Base-by-base conservation (phyloP, 805 yeast species). In the Yamadazyma sp. region DNA sequence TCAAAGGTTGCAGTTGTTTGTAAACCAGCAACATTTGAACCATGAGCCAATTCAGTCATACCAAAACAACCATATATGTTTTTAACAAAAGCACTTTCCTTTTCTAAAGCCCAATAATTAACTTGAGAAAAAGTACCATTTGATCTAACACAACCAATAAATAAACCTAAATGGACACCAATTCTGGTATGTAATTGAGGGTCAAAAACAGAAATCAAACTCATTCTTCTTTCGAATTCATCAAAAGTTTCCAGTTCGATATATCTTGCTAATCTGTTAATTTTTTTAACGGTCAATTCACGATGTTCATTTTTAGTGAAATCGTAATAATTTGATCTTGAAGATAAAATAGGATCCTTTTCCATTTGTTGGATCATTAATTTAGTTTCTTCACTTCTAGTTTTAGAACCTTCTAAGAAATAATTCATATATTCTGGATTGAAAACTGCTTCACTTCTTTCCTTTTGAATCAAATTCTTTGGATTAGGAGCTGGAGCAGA, bases 91-190 rank as follows among this genome's bases (percentile, higher is more conserved):
- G 71, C 58, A 9, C 86, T 77, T 47, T 85, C 87, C 50, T 83
- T 72, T 47, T 76, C 78, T 42, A 71, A 67, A 35, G 86, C 75
- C 97, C 97, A 89, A 64, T 83, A 91, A 27, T 78, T 67, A 49
- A 83, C 75, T 68, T 89, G 98, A 36, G 78, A 83, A 27, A 75
- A 73, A 7, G 97, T 82, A 44, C 96, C 98, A 50, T 85, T 83
- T 42, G 96, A 95, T 45, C 82, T 76, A 38, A 89, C 65, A 38
- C 95, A 86, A 36, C 80, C 78, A 37, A 86, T 70, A 56, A 91
- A 91, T 38, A 89, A 70, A 2, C 96, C 96, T 45, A 82, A 69
- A 65, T 89, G 95, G 35, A 89, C 89, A 23, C 96, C 96, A 31
- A 86, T 60, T 50, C 98, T 75, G 23, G 97, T 91, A 34, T 80